Percentiles rank a stretch among this genome's conserved stretches.
These are phyloP conservation scores for Auricularia cornea DNA, from an alignment of 768 basidiomycete species.

Conservation along the genomic window DNA sequence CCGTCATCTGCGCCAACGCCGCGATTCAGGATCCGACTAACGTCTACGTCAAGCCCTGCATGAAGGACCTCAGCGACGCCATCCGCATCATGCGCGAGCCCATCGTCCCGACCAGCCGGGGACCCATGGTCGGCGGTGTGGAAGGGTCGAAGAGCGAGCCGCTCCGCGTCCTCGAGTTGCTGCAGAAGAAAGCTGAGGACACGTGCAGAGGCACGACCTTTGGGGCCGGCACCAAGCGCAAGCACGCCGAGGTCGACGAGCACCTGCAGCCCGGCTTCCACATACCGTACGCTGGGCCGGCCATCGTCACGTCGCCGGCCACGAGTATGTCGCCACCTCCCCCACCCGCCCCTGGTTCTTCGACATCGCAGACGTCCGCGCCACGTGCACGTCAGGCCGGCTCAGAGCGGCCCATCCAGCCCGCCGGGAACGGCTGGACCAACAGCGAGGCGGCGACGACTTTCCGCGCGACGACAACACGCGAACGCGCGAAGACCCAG, in stretches of 20 bases:
- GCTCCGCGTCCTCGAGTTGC: constrained; percentile 30
- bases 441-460: neutral
- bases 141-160: constrained; percentile 30
- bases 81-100: constrained; percentile 36
- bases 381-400: neutral
- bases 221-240: constrained; percentile 33
- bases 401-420: neutral
- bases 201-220: constrained; percentile 3
- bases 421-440: neutral
- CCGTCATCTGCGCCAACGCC: constrained; percentile 55
- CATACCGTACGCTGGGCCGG: constrained; percentile 34
- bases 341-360: neutral
- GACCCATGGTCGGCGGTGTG: constrained; percentile 24
- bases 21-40: constrained; percentile 44
- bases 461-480: neutral
- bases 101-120: constrained; percentile 22
- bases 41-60: constrained; percentile 39
- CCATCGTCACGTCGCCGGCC: constrained; percentile 21
- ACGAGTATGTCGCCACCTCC: neutral
- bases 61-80: constrained; percentile 37
- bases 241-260: constrained; percentile 30
- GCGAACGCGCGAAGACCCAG: neutral
- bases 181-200: constrained; percentile 34
- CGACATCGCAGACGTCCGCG: neutral
- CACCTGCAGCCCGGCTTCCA: constrained; percentile 27